Base-by-base conservation (phyloP, 2,329 filamentous ascomycete genomes). In the Cladosporium colombiae region DNA sequence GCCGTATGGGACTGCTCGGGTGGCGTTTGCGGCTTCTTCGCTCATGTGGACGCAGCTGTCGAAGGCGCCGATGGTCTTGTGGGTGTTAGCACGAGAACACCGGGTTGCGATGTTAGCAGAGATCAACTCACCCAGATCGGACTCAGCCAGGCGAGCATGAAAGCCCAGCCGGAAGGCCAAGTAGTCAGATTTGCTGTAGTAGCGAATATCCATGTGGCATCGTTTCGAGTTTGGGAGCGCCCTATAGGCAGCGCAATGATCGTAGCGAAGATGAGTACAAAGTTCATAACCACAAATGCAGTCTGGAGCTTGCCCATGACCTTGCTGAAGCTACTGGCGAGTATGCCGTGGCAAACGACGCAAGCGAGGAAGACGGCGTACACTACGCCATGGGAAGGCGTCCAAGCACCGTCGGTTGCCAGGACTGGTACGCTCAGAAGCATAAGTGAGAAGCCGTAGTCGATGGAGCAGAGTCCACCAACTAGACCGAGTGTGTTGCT, bases 391-490 rank as follows among this genome's bases (percentile, higher is more conserved):
- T 85, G 83, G 1, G 83, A 83, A 0, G 86, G 82, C 3, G 78
- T 74, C 84, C 85, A 88, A 18, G 80, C 76, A 29, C 85, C 85
- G 68, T 88, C 85, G 5, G 81, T 81, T 2, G 84, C 77, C 35
- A 88, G 82, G 3, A 85, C 84, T 62, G 88, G 82, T 37, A 87
- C 83, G 2, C 85, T 85, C 31, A 86, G 80, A 59, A 87, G 82
- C 84, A 87, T 87, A 46, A 85, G 74, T 1, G 84, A 81, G 71
- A 85, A 85, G 1, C 84, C 81, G 71, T 81, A 89, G 72, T 88
- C 86, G 67, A 88, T 85, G 27, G 84, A 86, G 74, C 86, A 88
- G 16, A 88, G 78, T 6, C 86, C 86, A 35, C 85, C 86, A n/a
- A 88, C 80, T 10, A 87, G 74, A 7, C 86, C 86, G 21, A 88